These are phyloP conservation scores for Pythium diclinum DNA, from an alignment of 352 stramenopile species.

Conservation along the genomic window DNA sequence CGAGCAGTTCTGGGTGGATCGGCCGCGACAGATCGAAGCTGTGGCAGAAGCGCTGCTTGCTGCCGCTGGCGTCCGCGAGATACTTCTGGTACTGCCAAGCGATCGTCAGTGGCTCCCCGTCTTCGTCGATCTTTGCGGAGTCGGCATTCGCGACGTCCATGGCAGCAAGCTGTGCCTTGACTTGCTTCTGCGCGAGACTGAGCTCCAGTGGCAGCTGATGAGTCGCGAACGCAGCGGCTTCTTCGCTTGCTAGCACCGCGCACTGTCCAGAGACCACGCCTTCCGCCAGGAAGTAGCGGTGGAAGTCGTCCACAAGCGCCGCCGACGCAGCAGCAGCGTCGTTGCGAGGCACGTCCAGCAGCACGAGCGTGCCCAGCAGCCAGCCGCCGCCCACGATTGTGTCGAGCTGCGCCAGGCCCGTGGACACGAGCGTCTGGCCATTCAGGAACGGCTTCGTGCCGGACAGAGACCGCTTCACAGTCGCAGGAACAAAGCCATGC, in stretches of 20 bases:
- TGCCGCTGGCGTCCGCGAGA: conserved; percentile 8
- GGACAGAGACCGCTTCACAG: conserved; percentile 17
- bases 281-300: conserved; percentile 66
- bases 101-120: conserved; percentile 42
- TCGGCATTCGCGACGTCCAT: conserved; percentile 3
- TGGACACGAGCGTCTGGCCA: conserved; percentile 56
- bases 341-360: conserved; percentile 42
- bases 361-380: conserved; percentile 44
- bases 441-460: conserved; percentile 71
- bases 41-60: conserved; percentile 56
- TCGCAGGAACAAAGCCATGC: not conserved
- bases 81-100: conserved; percentile 83
- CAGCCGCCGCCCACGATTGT: conserved; percentile 50
- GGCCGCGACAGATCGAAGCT: conserved; percentile 65
- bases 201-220: conserved; percentile 56
- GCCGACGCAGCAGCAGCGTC: conserved; percentile 26
- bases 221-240: conserved; percentile 35
- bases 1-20: conserved; percentile 53
- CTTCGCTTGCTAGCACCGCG: conserved; percentile 35
- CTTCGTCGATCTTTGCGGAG: not conserved
- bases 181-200: conserved; percentile 59
- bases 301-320: conserved; percentile 43
- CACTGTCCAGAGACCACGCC: conserved; percentile 45
- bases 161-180: conserved; percentile 50
- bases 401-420: conserved; percentile 52